Base-by-base conservation (phyloP, 768 basidiomycete species). In the Daedaleopsis nitida region DNA sequence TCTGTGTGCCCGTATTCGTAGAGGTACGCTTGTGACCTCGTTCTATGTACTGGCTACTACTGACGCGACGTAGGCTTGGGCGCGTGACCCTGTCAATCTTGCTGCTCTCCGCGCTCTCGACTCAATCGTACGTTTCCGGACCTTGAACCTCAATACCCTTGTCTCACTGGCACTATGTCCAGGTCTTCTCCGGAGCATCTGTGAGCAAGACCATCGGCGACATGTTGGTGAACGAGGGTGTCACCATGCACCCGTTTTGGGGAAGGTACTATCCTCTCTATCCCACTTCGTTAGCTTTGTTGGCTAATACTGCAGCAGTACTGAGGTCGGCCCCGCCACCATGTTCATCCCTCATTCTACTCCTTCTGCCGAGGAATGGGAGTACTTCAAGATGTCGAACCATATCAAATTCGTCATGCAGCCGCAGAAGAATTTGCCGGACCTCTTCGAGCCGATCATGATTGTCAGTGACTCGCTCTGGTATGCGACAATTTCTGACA, bases 351-450 rank as follows among this genome's bases (percentile, higher is more conserved):
- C 60, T 2, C 23, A 24, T 8, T 53, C 65, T 23, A 43, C 52
- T 19, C 35, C 55, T 2, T 39, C 32, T 6, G 13, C 21, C 2
- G 56, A 44, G 17, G 66, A 65, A 24, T 67, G 66, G 66, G 66
- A 67, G 34, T 67, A 67, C 62, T 67, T 67, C 59, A 44, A 54
- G 21, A 50, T 67, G 42, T 56, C 60, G 39, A 23, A 35, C 12
- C 62, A 61, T 42, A 27, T 58, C 42, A 42, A 48, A 35, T 58
- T 58, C 27, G 14, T 34, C 17, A 24, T 60, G 19, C 44, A 58
- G 17, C 53, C 58, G 4, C 53, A 60, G 12, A 54, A 59, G 11
- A 27, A 52, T 1, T 43, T 59, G 7, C 47, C 54, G 24, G 49
- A 54, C 5, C 57, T 55, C 10, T 57, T 55, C 52, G 63, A 67